Percentiles rank a stretch among this genome's conserved stretches.
phyloP scores from a whole-genome alignment of 2,329 filamentous ascomycete genomes.

The Arachnomyces sp. region DNA sequence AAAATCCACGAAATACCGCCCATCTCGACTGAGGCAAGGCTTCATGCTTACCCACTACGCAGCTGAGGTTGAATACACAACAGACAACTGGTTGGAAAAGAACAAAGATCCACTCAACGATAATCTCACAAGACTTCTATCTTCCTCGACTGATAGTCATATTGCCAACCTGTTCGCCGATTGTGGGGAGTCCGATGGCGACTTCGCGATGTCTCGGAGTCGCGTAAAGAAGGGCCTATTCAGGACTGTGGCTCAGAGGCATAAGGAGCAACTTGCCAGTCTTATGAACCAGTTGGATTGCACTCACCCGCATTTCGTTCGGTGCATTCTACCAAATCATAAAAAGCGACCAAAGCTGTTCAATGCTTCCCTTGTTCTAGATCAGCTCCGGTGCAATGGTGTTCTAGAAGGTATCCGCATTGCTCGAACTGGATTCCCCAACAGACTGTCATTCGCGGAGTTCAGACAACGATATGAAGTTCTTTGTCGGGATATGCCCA shows the following conservation, averaged over 20 bases:
- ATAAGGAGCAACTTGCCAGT: conserved; percentile 97
- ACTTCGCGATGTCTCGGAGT: conserved; percentile 57
- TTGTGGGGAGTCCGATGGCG: conserved; percentile 75
- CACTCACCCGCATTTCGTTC: conserved; percentile 95
- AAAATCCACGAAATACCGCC: conserved; percentile 86
- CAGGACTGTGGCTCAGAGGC: conserved; percentile 88
- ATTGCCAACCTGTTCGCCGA: conserved; percentile 79
- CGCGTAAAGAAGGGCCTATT: conserved; percentile 96
- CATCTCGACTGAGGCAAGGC: conserved; percentile 78
- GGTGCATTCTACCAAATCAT: conserved; percentile 95
- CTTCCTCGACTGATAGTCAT: conserved; percentile 72
- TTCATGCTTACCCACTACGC: conserved; percentile 97
- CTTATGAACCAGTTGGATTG: conserved; percentile 91
- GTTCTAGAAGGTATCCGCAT: conserved; percentile 98
- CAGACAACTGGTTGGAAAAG: conserved; percentile 92
- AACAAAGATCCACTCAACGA: conserved; percentile 98
- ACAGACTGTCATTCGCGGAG: conserved; percentile 81
- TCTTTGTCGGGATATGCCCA: conserved; percentile 78
- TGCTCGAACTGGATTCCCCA: conserved; percentile 92
- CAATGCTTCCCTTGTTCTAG: conserved; percentile 81
- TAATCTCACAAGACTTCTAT: conserved; percentile 84
- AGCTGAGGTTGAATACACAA: conserved; percentile 94
- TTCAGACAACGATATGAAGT: conserved; percentile 96
- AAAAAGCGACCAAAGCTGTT: conserved; percentile 94
- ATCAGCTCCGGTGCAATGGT: conserved; percentile 97